These are phyloP conservation scores for Fragaria nilgerrensis DNA, from an alignment of 306 rosid genomes.

Conservation along the genomic window DNA sequence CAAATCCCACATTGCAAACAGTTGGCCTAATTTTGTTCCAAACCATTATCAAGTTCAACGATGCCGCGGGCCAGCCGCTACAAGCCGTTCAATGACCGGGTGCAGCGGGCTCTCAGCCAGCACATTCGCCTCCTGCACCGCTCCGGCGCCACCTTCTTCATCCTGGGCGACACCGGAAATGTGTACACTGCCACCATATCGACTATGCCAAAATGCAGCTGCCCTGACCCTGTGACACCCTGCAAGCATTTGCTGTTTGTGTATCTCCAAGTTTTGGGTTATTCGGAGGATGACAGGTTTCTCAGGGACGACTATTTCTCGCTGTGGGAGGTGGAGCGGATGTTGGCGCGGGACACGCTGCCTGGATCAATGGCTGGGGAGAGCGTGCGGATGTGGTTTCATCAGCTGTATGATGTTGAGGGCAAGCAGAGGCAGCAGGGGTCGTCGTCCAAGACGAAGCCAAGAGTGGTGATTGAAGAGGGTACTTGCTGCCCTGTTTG, in stretches of 20 bases:
- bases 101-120: conserved; percentile 74
- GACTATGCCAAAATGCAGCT: conserved; percentile 61
- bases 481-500: conserved; percentile 73
- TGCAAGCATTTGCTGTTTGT: conserved; percentile 89
- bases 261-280: conserved; percentile 58
- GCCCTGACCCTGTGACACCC: conserved; percentile 77
- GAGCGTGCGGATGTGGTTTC: conserved; percentile 53
- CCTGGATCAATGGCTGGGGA: conserved; percentile 55
- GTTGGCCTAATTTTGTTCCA: not conserved
- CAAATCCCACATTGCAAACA: conserved; percentile 13
- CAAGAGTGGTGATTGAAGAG: conserved; percentile 41
- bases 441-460: not conserved
- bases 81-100: conserved; percentile 54
- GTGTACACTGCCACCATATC: conserved; percentile 64
- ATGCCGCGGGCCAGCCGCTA: conserved; percentile 27
- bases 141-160: conserved; percentile 54
- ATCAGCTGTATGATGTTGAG: conserved; percentile 37
- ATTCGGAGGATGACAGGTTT: conserved; percentile 48
- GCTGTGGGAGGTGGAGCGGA: conserved; percentile 49
- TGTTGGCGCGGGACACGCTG: conserved; percentile 40
- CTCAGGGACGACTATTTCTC: conserved; percentile 57
- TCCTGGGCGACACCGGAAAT: conserved; percentile 78
- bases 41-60: not conserved
- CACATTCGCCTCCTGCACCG: conserved; percentile 79
- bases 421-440: conserved; percentile 3